A percentile compares a stretch with the other conserved stretches of the same genome.
phyloP scores from a whole-genome alignment of 2,329 filamentous ascomycete species.

The Hymenoscyphus fraxineus region DNA sequence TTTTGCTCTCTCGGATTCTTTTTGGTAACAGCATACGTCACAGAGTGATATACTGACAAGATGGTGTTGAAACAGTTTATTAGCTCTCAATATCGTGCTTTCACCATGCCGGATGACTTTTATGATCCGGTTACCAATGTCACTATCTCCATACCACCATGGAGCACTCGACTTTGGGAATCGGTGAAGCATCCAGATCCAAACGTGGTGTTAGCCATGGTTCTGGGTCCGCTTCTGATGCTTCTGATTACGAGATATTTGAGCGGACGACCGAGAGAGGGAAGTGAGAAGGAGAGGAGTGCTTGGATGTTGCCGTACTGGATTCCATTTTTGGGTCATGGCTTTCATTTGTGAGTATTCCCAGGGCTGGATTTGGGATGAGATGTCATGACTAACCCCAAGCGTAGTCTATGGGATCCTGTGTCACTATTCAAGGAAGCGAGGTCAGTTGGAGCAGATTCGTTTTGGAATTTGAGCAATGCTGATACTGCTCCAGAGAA shows the following conservation, averaged over 20 bases:
- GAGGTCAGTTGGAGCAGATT: conserved; percentile 20
- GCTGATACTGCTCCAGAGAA: conserved; percentile 22
- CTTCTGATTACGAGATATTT: conserved; percentile 27
- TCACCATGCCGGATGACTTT: conserved; percentile 26
- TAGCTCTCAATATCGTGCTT: conserved; percentile 3
- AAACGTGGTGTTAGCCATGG: conserved; percentile 19
- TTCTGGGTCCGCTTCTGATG: conserved; percentile 23
- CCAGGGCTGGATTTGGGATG: neutral
- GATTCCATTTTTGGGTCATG: conserved; percentile 55
- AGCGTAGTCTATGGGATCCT: conserved; percentile 26
- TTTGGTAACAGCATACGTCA: neutral
- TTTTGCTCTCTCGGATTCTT: neutral
- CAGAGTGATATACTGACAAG: neutral
- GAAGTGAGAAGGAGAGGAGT: conserved; percentile 24
- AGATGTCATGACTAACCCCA: conserved; percentile 40
- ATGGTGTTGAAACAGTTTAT: conserved; percentile 4
- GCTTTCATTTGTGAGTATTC: conserved; percentile 43
- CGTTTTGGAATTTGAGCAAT: neutral
- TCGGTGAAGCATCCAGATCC: neutral
- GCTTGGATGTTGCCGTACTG: conserved; percentile 55
- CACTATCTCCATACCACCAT: neutral
- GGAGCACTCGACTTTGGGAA: conserved; percentile 5
- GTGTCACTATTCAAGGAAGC: conserved; percentile 23
- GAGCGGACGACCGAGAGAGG: conserved; percentile 18
- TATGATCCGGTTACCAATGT: conserved; percentile 13